A percentile compares a stretch with the other conserved stretches of the same genome.
Evolutionary conservation across 2,329 filamentous ascomycete genomes (phyloP).

Genomic region (Mycosphaerelloides madeirae): DNA sequence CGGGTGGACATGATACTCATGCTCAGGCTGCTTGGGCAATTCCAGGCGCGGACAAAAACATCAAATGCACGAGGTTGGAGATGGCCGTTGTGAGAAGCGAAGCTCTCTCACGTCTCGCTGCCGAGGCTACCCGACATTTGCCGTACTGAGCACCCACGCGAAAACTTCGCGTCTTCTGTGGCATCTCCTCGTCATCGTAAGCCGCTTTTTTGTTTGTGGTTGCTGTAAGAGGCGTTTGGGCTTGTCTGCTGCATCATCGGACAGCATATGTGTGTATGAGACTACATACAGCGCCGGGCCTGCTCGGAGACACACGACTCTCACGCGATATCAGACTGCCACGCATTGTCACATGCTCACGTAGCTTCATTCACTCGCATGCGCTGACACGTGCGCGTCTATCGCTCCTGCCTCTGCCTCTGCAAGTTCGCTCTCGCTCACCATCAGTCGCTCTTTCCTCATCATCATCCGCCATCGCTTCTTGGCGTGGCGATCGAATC

Average conservation of each 20-base stretch:
- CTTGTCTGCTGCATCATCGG: no score
- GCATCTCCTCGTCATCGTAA: no score
- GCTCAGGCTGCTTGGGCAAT: not conserved
- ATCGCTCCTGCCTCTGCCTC: not conserved
- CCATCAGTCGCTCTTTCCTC: constrained; percentile 17
- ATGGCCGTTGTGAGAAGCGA: no score
- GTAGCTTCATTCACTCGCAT: constrained; percentile 8
- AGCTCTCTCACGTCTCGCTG: no score
- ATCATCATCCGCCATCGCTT: not conserved
- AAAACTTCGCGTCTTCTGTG: no score
- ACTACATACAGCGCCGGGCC: not conserved
- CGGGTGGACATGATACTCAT: constrained; percentile 27
- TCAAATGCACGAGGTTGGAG: no score
- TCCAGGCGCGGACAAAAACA: no score
- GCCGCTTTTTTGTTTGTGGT: no score
- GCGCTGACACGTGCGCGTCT: not conserved
- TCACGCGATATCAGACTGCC: not conserved
- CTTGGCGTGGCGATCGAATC: constrained; percentile 7
- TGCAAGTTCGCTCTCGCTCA: constrained; percentile 19
- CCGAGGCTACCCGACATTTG: no score
- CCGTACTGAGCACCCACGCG: no score
- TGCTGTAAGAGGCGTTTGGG: no score
- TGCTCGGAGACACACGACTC: not conserved
- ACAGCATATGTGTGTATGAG: no score
- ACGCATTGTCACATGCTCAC: constrained; percentile 7